phyloP scores from a whole-genome alignment of 2,329 filamentous ascomycete genomes.

The Penicillium frequentans region DNA sequence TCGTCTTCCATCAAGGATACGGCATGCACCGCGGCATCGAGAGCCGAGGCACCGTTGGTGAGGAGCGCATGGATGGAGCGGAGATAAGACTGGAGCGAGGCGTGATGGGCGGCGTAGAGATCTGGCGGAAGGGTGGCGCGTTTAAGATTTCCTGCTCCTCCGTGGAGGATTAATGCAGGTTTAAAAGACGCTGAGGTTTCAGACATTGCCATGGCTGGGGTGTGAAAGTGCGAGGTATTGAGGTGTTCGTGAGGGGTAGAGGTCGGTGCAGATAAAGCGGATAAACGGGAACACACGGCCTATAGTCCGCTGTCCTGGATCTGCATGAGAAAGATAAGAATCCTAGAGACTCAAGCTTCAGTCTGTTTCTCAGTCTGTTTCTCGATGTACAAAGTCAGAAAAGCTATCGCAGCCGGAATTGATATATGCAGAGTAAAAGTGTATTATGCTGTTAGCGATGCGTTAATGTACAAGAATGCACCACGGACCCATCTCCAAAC shows the following conservation, averaged over 20 bases:
- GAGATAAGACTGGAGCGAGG: constrained; percentile 63
- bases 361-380: background rate
- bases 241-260: constrained; percentile 11
- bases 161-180: constrained; percentile 69
- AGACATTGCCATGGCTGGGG: constrained; percentile 1
- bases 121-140: constrained; percentile 59
- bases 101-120: constrained; percentile 59
- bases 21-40: constrained; percentile 73
- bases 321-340: background rate
- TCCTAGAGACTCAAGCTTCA: background rate
- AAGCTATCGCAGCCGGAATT: background rate
- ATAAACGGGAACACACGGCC: background rate
- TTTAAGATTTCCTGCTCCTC: constrained; percentile 70
- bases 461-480: constrained; percentile 37
- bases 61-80: constrained; percentile 45
- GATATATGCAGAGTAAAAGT: constrained; percentile 13
- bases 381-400: background rate
- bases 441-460: constrained; percentile 33
- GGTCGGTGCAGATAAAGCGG: constrained; percentile 3
- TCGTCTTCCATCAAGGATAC: constrained; percentile 76
- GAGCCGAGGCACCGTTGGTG: constrained; percentile 54
- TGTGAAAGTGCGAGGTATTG: background rate
- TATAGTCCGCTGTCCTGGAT: background rate
- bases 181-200: constrained; percentile 28
- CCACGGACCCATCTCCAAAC: constrained; percentile 12